A percentile compares a stretch with the other conserved stretches of the same genome.
These are phyloP conservation scores for Calycina herbarum DNA, from an alignment of 2,329 filamentous ascomycete species.

Conservation along the genomic window DNA sequence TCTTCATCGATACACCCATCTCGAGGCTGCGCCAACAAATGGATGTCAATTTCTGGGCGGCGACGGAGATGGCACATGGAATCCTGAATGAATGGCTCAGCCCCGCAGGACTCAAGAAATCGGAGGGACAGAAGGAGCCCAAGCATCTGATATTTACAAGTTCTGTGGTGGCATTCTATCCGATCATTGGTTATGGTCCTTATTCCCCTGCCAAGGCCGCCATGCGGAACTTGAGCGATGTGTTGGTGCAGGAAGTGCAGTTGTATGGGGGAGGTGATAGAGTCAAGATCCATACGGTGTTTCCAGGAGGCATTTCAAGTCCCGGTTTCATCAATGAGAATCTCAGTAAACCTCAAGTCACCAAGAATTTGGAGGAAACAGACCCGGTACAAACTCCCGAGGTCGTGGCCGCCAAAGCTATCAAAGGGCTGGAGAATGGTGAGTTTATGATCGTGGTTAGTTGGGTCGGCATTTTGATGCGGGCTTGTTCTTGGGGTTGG, in stretches of 20 bases:
- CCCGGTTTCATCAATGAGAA: conserved; percentile 78
- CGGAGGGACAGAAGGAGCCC: conserved; percentile 46
- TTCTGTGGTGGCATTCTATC: conserved; percentile 72
- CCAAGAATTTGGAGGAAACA: conserved; percentile 74
- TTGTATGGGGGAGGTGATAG: conserved; percentile 72
- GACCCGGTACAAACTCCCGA: conserved; percentile 80
- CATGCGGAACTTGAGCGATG: conserved; percentile 79
- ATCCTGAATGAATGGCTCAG: conserved; percentile 73
- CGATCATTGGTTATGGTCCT: conserved; percentile 77
- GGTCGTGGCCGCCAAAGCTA: conserved; percentile 68
- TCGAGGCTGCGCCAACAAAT: conserved; percentile 72
- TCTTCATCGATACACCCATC: conserved; percentile 75
- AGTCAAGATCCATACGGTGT: conserved; percentile 78
- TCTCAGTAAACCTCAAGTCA: conserved; percentile 75
- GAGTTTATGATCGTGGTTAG: conserved; percentile 78
- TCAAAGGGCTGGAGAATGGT: conserved; percentile 76
- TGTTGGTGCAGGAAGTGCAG: conserved; percentile 77
- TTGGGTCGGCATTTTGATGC: conserved; percentile 71
- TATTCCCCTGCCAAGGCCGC: conserved; percentile 88
- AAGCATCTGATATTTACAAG: conserved; percentile 88
- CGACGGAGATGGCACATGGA: conserved; percentile 81
- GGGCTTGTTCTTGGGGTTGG: conserved; percentile 57
- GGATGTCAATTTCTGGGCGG: conserved; percentile 90
- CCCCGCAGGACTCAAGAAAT: conserved; percentile 45
- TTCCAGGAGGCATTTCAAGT: conserved; percentile 78